Conservation (phyloP, 768 basidiomycete species). For the Phylloporus sp. region DNA sequence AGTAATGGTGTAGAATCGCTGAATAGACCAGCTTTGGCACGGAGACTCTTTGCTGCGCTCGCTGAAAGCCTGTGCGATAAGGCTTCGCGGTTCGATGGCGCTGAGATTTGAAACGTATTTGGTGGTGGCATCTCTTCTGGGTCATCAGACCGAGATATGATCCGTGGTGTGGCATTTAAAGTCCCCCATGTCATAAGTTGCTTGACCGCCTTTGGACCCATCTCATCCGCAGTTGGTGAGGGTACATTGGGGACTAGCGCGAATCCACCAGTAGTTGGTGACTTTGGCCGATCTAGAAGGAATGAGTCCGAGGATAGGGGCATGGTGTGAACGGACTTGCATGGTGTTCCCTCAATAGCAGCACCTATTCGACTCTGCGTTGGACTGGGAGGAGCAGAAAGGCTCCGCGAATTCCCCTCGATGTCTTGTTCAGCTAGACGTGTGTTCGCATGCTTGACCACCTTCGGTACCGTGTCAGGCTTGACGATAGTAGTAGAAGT, state of each 20-base stretch:
- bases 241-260: slow-evolving; percentile 82
- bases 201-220: slow-evolving; percentile 80
- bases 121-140: slow-evolving; percentile 40
- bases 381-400: slow-evolving; percentile 78
- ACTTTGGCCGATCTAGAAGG: slow-evolving; percentile 56
- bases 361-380: slow-evolving; percentile 87
- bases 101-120: slow-evolving; percentile 72
- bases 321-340: slow-evolving; percentile 44
- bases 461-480: slow-evolving; percentile 45
- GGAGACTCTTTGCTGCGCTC: slow-evolving; percentile 76
- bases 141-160: slow-evolving; percentile 65
- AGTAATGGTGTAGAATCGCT: slow-evolving; percentile 33
- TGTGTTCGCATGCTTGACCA: slow-evolving; percentile 78
- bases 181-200: slow-evolving; percentile 99
- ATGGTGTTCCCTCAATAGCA: slow-evolving; percentile 89
- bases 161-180: slow-evolving; percentile 84
- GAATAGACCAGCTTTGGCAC: slow-evolving; percentile 68
- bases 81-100: slow-evolving; percentile 74
- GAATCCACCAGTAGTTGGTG: slow-evolving; percentile 54
- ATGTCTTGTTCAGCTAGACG: slow-evolving; percentile 73
- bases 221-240: slow-evolving; percentile 77
- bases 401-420: slow-evolving; percentile 35
- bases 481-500: slow-evolving; percentile 27
- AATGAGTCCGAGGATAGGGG: slow-evolving; percentile 7
- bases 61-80: slow-evolving; percentile 79